These are phyloP conservation scores for Plasmodium berghei DNA, from an alignment of 169 alveolate genomes.

Conservation along the genomic window DNA sequence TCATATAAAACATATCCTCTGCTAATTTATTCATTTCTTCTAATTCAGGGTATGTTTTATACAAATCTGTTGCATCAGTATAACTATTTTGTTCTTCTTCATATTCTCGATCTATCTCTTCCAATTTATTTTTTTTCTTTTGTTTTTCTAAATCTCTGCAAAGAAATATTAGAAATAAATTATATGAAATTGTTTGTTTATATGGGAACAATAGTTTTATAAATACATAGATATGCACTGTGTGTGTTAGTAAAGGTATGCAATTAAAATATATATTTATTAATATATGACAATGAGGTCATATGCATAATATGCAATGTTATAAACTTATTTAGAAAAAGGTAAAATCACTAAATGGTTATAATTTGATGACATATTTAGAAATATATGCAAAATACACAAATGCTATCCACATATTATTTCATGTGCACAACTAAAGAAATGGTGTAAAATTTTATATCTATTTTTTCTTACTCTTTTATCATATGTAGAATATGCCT, in stretches of 20 bases:
- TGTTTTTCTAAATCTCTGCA: slow-evolving; percentile 73
- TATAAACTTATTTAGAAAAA: too few relatives aligned
- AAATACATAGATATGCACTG: slow-evolving; percentile 2
- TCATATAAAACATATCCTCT: slow-evolving; percentile 72
- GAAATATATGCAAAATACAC: too few relatives aligned
- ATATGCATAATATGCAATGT: too few relatives aligned
- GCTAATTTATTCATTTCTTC: slow-evolving; percentile 71
- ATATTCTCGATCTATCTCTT: slow-evolving; percentile 70
- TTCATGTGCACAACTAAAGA: too few relatives aligned
- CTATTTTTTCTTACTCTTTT: slow-evolving; percentile 56
- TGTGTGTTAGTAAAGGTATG: too few relatives aligned
- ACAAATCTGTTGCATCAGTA: slow-evolving; percentile 51
- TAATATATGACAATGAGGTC: too few relatives aligned
- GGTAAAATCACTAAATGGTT: too few relatives aligned
- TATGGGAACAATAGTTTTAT: not conserved
- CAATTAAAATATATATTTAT: too few relatives aligned
- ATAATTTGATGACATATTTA: too few relatives aligned
- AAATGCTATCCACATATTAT: too few relatives aligned
- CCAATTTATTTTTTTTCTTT: slow-evolving; percentile 65
- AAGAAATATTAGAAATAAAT: slow-evolving; percentile 1
- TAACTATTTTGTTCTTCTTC: slow-evolving; percentile 70
- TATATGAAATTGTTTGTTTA: not conserved
- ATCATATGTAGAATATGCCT: slow-evolving; percentile 54
- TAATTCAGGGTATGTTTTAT: slow-evolving; percentile 61
- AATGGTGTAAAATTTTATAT: not conserved